Conservation (phyloP, 805 yeast genomes). For the Candida ipomoeae region DNA sequence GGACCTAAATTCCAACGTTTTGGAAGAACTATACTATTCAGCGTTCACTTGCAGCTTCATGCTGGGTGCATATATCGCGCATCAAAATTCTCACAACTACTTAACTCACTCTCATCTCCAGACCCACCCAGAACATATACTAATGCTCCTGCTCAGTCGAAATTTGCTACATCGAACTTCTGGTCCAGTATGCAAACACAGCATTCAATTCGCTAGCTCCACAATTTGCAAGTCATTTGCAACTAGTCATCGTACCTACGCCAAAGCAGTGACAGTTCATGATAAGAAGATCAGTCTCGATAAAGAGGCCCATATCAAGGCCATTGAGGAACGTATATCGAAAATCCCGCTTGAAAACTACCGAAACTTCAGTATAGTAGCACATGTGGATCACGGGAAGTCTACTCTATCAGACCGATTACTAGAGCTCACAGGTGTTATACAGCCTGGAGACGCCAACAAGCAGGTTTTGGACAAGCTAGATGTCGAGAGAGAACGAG, state of each 20-base stretch:
- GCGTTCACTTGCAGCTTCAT: neutral
- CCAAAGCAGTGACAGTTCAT: conserved; percentile 18
- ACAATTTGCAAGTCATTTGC: neutral
- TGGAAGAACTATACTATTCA: neutral
- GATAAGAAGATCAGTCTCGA: conserved; percentile 28
- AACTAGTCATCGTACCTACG: neutral
- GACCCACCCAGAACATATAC: neutral
- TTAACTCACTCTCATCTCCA: neutral
- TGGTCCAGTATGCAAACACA: neutral
- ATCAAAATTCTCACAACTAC: conserved; percentile 2
- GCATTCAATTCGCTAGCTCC: neutral
- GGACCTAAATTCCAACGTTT: no score
- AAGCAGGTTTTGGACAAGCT: conserved; percentile 85
- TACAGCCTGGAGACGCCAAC: conserved; percentile 61
- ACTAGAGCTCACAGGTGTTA: conserved; percentile 84
- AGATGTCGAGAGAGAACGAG: conserved; percentile 94
- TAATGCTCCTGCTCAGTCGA: neutral
- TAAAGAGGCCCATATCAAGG: conserved; percentile 29
- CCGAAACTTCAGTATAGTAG: conserved; percentile 90
- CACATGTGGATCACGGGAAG: conserved; percentile 91
- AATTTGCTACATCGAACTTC: neutral
- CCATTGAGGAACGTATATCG: conserved; percentile 55
- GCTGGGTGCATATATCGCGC: conserved; percentile 2
- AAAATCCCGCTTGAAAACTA: conserved; percentile 78
- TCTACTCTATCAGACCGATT: conserved; percentile 87